Base-by-base conservation (phyloP, 208 protist species). In the Herpetomonas samuelpessoai region DNA sequence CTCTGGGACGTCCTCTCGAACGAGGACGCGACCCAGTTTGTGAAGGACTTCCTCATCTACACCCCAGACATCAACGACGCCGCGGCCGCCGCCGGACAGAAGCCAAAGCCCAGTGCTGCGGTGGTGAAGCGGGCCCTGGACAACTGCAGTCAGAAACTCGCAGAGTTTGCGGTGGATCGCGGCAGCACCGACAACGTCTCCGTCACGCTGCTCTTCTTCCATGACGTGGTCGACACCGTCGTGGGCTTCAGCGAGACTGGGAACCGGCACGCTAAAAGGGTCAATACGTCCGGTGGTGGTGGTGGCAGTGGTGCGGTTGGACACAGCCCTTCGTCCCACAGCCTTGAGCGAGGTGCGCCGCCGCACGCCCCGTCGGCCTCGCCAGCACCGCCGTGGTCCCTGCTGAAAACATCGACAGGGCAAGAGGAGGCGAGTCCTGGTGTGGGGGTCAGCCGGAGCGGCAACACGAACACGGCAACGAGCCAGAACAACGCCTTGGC, bases 1-100 rank as follows among this genome's bases (percentile, higher is more conserved):
- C 56, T 96, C 44, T 96, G 90, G 87, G 90, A 96, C 52, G 90
- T 92, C 4, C 65, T 96, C 24, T 76, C 71, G 30, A 93, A 96
- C 62, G 83, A 91, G 58, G 83, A 92, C 55, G 86, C 83, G 18
- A 87, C 86, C 19, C 73, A 86, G 64, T 90, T 88, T 35, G 77
- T 90, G 38, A 67, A 70, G 19, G 83, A 93, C 56, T 93, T 90
- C 45, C 57, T 93, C 25, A 73, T 70, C 51, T 88, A 86, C 68
- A 89, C 81, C 12, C 85, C 85, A 41, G 85, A 88, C 53, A 67
- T 88, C 6, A 78, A 72, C 44, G 64, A 74, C 57, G 52, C 71
- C 9, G 38, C 56, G 27, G 65, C 78, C 39, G 16, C 66, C 35
- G 54, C 60, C n/a, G 76, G 76, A 12, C 47, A 65, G 35, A 69